A percentile compares a stretch with the other conserved stretches of the same genome.
Evolutionary conservation across 2,329 filamentous ascomycete genomes (phyloP).

Genomic region (Colletotrichum tofieldiae): DNA sequence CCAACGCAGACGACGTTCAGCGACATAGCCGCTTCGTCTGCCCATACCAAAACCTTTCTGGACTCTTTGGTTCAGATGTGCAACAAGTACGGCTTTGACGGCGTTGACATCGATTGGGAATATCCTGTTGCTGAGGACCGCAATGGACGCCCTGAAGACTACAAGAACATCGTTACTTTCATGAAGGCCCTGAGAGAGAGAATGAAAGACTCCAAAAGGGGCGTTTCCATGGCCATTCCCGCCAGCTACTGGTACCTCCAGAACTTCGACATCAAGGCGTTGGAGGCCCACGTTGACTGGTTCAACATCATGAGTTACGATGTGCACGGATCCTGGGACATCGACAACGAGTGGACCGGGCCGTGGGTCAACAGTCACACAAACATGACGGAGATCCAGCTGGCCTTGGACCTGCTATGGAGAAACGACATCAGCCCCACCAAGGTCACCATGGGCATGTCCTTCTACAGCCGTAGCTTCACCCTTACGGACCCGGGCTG

Average conservation of each 20-base stretch:
- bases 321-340: slow-evolving; percentile 57
- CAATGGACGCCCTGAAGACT: too few relatives aligned
- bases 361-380: slow-evolving; percentile 52
- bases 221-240: neutral
- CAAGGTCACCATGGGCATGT: slow-evolving; percentile 58
- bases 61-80: too few relatives aligned
- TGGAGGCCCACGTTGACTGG: slow-evolving; percentile 4
- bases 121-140: slow-evolving; percentile 1
- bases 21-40: too few relatives aligned
- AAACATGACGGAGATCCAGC: slow-evolving; percentile 58
- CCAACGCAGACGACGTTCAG: too few relatives aligned
- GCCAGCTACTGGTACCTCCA: slow-evolving; percentile 36
- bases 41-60: too few relatives aligned
- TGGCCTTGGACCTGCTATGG: slow-evolving; percentile 59
- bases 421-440: slow-evolving; percentile 54
- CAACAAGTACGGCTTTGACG: too few relatives aligned
- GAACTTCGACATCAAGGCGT: slow-evolving; percentile 45
- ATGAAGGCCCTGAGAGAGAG: too few relatives aligned
- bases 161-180: too few relatives aligned
- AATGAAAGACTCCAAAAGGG: too few relatives aligned
- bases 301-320: slow-evolving; percentile 54
- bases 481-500: slow-evolving; percentile 38
- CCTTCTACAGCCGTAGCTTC: slow-evolving; percentile 55
- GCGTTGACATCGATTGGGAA: slow-evolving; percentile 39
- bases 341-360: slow-evolving; percentile 47